Percentiles rank a stretch among this genome's conserved stretches.
phyloP scores from a whole-genome alignment of 768 basidiomycete species.

The Naganishia randhawae region DNA sequence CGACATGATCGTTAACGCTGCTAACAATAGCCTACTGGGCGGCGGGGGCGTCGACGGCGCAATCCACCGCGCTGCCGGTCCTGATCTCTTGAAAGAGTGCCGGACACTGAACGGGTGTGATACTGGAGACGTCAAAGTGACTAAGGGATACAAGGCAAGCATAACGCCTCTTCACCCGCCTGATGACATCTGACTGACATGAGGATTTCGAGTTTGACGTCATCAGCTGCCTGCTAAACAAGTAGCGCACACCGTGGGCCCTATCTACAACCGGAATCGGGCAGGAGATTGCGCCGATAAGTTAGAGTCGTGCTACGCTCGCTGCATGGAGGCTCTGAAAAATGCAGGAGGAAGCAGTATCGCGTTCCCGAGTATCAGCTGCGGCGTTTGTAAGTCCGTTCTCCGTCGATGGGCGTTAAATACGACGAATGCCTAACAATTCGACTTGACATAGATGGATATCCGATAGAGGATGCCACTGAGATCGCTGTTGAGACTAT shows the following conservation, averaged over 20 bases:
- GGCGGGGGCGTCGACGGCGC: conserved; percentile 53
- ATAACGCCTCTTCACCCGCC: not conserved
- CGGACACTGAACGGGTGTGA: conserved; percentile 47
- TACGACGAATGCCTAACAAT: not conserved
- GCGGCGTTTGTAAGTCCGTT: conserved; percentile 46
- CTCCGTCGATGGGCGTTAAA: not conserved
- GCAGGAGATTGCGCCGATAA: conserved; percentile 32
- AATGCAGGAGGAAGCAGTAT: conserved; percentile 40
- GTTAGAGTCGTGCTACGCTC: conserved; percentile 46
- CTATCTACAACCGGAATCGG: conserved; percentile 42
- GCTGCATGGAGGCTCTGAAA: conserved; percentile 36
- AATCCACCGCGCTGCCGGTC: conserved; percentile 51
- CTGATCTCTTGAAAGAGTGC: conserved; percentile 47
- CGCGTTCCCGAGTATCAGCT: conserved; percentile 49
- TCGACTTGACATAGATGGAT: conserved; percentile 41
- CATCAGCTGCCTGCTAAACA: conserved; percentile 45
- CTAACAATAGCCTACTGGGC: conserved; percentile 49
- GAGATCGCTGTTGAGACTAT: conserved; percentile 46
- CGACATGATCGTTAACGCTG: conserved; percentile 50
- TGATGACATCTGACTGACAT: not conserved
- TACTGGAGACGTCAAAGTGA: conserved; percentile 52
- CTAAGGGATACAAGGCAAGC: conserved; percentile 47
- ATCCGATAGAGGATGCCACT: conserved; percentile 49
- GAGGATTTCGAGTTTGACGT: not conserved
- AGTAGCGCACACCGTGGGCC: conserved; percentile 52